These are phyloP conservation scores for Friedmanniomyces endolithicus DNA, from an alignment of 495 filamentous ascomycete species.

Conservation along the genomic window DNA sequence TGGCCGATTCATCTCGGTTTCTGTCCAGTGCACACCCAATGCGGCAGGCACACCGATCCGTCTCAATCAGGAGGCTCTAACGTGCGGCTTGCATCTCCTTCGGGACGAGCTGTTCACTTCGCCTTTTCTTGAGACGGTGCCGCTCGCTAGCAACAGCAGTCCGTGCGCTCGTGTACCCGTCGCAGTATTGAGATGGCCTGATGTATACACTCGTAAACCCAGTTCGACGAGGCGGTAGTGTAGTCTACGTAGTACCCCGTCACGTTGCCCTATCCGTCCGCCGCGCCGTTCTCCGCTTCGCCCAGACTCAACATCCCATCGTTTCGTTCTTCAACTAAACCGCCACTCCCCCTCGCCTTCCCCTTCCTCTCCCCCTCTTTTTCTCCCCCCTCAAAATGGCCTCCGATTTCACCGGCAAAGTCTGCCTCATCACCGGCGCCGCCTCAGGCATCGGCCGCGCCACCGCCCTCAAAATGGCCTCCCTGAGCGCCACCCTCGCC, in stretches of 20 bases:
- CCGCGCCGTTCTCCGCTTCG: background rate
- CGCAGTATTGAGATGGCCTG: too few relatives aligned
- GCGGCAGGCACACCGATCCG: too few relatives aligned
- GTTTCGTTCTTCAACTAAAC: too few relatives aligned
- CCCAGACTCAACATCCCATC: background rate
- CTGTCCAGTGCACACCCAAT: too few relatives aligned
- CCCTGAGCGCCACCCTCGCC: conserved; percentile 34
- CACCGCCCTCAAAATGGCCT: conserved; percentile 35
- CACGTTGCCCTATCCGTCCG: background rate
- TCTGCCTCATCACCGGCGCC: conserved; percentile 40
- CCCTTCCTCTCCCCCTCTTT: background rate
- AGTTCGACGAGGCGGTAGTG: too few relatives aligned
- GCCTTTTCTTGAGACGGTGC: too few relatives aligned
- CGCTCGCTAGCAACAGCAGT: too few relatives aligned
- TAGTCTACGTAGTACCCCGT: background rate
- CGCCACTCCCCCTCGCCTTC: too few relatives aligned
- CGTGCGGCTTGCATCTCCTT: background rate
- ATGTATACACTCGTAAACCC: too few relatives aligned
- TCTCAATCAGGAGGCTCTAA: too few relatives aligned
- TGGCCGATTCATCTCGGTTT: too few relatives aligned
- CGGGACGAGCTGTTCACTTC: background rate
- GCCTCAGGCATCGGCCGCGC: conserved; percentile 45
- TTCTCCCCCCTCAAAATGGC: background rate
- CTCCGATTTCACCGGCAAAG: conserved; percentile 13
- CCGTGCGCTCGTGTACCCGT: background rate